Evolutionary conservation across 1,284 basidiomycete species (phyloP).

Genomic region (Moniliella sp.): DNA sequence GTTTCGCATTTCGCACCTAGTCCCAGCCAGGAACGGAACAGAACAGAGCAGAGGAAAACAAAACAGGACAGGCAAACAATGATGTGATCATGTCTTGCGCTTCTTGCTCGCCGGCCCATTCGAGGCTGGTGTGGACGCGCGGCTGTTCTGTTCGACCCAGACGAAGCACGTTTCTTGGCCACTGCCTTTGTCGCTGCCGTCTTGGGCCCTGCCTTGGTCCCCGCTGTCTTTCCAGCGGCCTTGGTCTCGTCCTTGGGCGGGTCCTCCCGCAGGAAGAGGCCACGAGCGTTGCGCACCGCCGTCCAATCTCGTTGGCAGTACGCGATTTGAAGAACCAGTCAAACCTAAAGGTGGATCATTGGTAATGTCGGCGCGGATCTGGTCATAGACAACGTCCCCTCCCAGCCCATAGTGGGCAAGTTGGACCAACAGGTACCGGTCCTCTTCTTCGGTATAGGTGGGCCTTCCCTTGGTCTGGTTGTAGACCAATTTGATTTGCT

Average conservation of each 20-base stretch:
- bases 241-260: not conserved
- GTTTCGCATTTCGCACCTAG: no score
- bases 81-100: not conserved
- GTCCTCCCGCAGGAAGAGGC: constrained; percentile 65
- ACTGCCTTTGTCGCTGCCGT: not conserved
- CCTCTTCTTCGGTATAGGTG: constrained; percentile 86
- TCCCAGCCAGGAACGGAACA: no score
- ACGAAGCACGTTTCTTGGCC: not conserved
- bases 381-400: constrained; percentile 74
- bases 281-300: constrained; percentile 64
- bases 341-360: constrained; percentile 79
- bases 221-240: not conserved
- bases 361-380: constrained; percentile 83
- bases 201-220: not conserved
- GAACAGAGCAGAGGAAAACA: no score
- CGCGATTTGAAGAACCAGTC: constrained; percentile 98
- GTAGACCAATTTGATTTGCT: constrained; percentile 25
- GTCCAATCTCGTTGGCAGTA: constrained; percentile 67
- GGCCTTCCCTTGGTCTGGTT: constrained; percentile 53
- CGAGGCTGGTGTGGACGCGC: not conserved
- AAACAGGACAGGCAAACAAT: no score
- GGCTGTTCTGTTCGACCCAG: not conserved
- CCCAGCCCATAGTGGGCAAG: constrained; percentile 78
- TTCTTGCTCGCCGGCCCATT: not conserved
- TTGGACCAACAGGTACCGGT: constrained; percentile 76